Evolutionary conservation across 768 basidiomycete genomes (phyloP).

Genomic region (Mycena amicta): DNA sequence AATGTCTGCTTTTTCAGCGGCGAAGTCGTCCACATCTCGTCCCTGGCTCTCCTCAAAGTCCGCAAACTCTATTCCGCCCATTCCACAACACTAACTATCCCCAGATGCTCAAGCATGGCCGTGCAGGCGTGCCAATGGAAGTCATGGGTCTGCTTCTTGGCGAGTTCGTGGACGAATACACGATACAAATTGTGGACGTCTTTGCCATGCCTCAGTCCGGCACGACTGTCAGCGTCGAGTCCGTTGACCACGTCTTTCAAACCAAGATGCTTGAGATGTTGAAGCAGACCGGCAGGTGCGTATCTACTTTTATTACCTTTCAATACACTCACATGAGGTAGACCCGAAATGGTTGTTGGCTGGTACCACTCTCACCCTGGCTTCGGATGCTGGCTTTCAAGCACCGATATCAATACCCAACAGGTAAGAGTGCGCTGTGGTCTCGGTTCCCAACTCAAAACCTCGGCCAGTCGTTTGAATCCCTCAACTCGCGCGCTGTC

Average conservation of each 20-base stretch:
- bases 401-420: constrained; percentile 98
- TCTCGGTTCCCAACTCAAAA: no score
- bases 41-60: constrained; percentile 94
- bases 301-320: constrained; percentile 22
- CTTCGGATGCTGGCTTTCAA: constrained; percentile 98
- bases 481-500: constrained; percentile 88
- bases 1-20: constrained; percentile 62
- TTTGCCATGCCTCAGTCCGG: constrained; percentile 99
- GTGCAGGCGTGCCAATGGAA: constrained; percentile 99
- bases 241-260: constrained; percentile 98
- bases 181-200: constrained; percentile 91
- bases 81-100: constrained; percentile 10
- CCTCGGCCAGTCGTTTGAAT: constrained; percentile 86
- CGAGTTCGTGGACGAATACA: constrained; percentile 98
- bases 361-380: constrained; percentile 99
- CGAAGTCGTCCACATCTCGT: constrained; percentile 96
- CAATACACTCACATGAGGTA: constrained; percentile 30
- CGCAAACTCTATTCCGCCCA: constrained; percentile 16
- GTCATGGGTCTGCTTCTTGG: constrained; percentile 99
- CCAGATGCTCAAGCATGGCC: constrained; percentile 98
- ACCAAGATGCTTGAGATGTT: constrained; percentile 98
- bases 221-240: constrained; percentile 96
- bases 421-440: constrained; percentile 65
- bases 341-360: constrained; percentile 97
- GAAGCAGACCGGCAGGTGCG: constrained; percentile 96